A percentile compares a stretch with the other conserved stretches of the same genome.
Evolutionary conservation across 148 eudicot species (phyloP).

Genomic region (Simmondsia chinensis): DNA sequence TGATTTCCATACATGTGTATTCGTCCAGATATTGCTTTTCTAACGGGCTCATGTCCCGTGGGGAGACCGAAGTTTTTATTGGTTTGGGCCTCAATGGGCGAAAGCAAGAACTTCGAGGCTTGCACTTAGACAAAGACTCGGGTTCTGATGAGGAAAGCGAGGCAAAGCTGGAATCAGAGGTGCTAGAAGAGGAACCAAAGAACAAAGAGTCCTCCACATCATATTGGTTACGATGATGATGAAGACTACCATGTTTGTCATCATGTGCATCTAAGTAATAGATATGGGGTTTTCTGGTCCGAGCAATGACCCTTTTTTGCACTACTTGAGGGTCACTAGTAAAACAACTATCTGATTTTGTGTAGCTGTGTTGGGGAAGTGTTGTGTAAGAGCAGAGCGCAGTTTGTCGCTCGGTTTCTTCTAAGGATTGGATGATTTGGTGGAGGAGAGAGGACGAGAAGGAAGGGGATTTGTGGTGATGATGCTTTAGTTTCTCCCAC

Average conservation of each 20-base stretch:
- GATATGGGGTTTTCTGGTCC: slow-evolving; percentile 11
- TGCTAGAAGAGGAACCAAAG: slow-evolving; percentile 38
- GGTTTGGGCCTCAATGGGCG: slow-evolving; percentile 29
- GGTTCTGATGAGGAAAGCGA: slow-evolving; percentile 46
- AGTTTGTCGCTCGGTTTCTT: slow-evolving; percentile 1
- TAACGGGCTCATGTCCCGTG: slow-evolving; percentile 3
- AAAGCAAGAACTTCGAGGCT: slow-evolving; percentile 20
- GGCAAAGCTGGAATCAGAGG: slow-evolving; percentile 41
- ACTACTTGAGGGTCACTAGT: too few species aligned
- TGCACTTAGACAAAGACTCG: slow-evolving; percentile 22
- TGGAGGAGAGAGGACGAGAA: slow-evolving; percentile 69
- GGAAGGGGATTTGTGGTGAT: slow-evolving; percentile 23
- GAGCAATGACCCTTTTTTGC: slow-evolving; percentile 11
- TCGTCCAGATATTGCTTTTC: slow-evolving; percentile 2
- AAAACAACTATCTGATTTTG: slow-evolving; percentile 5
- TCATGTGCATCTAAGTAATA: too few species aligned
- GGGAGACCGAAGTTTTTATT: slow-evolving; percentile 17
- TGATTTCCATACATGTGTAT: background rate
- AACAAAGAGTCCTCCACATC: slow-evolving; percentile 36
- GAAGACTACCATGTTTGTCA: too few species aligned
- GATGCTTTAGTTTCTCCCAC: slow-evolving; percentile 20
- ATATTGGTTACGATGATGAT: slow-evolving; percentile 5
- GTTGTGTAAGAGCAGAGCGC: background rate
- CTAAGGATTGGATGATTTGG: slow-evolving; percentile 50
- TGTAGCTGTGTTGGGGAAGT: slow-evolving; percentile 5